Evolutionary conservation across 495 filamentous ascomycete species (phyloP), one percentile per base, ranked within the genome.

Genomic region (Penicillium egyptiacum): DNA sequence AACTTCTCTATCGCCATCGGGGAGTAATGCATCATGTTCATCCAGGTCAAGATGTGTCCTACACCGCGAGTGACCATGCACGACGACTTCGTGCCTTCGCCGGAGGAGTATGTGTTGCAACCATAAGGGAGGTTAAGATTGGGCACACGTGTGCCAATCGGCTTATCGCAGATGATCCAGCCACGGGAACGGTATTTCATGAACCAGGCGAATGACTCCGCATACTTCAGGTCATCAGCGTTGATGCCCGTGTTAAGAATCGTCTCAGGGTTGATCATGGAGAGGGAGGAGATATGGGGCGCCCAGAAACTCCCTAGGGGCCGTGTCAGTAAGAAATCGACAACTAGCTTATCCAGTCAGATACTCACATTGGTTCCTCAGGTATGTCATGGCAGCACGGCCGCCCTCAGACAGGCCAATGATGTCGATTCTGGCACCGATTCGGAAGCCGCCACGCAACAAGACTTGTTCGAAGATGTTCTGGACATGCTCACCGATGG

Each of bases 391-490:
- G 0, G 80, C 81, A 25, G 80, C 81, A 26, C 6, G 12, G 23
- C 53, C 53, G 12, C 81, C 80, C 35, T 88, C 83, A 0, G 81
- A 81, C 16, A 88, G 53, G 5, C 80, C 87, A 48, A 94, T 78
- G 22, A 94, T 66, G 66, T 91, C 80, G 25, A 96, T 67, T 45
- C 75, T 76, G 2, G 79, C 82, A 45, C 71, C 58, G 2, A 70
- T 42, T 0, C 7, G 66, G 59, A 3, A 82, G 69, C n/a, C n/a
- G 19, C 46, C n/a, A 1, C 76, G 63, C 4, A 70, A 70, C 23
- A 90, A 57, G 1, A 91, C 77, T 10, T 81, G 57, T 23, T 86
- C 76, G 55, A 95, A 89, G 6, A 93, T 76, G 45, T 78, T 81
- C 12, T 68, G 50, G 3, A 90, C 72, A 68, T 96, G 91, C 37